Evolutionary conservation across 2,329 filamentous ascomycete genomes (phyloP), one percentile per base, ranked within the genome.

Genomic region (Pseudocercospora fuligena): DNA sequence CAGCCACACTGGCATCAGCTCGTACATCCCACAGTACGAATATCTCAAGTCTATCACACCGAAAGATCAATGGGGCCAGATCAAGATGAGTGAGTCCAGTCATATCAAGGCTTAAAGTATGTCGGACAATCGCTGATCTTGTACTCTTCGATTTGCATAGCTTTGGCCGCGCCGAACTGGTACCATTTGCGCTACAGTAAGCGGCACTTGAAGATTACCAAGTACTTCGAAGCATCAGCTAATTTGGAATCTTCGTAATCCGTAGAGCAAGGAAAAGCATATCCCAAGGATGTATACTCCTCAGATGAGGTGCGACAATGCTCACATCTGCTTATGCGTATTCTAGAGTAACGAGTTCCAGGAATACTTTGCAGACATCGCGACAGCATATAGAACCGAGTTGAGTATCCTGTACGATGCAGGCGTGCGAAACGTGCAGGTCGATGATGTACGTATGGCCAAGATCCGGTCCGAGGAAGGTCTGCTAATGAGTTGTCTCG

Each of bases 31-130:
- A 5, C 76, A 89, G 73, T 87, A 87, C 72, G 84, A 87, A 66
- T 85, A 85, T 64, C 81, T 90, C 59, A 87, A 88, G 75, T 83
- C 78, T 54, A 77, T 86, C 9, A 83, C 91, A 0, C 85, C 89
- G 0, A 82, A 87, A 36, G 86, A 89, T 51, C 81, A 86, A 63
- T 86, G 89, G 73, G 86, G 87, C 69, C 87, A 90, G 70, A 86
- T 89, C 77, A 74, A 75, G 67, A 58, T 75, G 66, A 56, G 40
- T 43, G 19, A 43, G 40, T 43, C 16, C 16, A 6, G 19, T 43
- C 3, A 19, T 43, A 12, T 19, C 40, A 7, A 43, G 40, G 40
- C 16, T 8, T 9, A 7, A 73, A 19, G 2, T 16, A 19, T n/a
- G 5, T 43, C 40, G 40, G 5, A 43, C 40, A 43, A 8, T 43